Conservation (phyloP, 257 asterid species). For the Leptodermis oblonga region DNA sequence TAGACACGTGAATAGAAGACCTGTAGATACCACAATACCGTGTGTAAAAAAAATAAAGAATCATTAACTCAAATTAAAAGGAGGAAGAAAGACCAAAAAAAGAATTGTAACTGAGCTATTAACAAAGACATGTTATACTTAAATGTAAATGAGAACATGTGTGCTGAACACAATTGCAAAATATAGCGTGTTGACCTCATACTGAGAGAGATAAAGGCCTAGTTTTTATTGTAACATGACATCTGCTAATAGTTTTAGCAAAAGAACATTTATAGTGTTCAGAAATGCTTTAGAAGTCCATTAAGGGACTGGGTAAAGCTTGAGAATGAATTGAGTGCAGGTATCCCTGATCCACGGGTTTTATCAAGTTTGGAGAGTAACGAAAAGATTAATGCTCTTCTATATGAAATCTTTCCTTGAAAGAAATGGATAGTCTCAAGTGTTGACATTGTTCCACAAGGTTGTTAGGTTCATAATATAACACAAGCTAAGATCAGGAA, state of each 20-base stretch:
- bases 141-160: too few species aligned
- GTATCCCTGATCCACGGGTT: not conserved
- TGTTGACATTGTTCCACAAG: not conserved
- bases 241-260: not conserved
- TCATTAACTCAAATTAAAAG: too few species aligned
- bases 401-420: not conserved
- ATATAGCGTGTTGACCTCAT: too few species aligned
- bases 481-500: not conserved
- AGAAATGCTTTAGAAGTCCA: not conserved
- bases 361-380: not conserved
- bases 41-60: too few species aligned
- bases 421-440: not conserved
- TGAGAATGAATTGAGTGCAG: not conserved
- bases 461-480: not conserved
- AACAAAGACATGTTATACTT: too few species aligned
- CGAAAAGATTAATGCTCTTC: not conserved
- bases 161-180: too few species aligned
- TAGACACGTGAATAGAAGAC: too few species aligned
- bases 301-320: not conserved
- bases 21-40: too few species aligned
- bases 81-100: too few species aligned
- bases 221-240: not conserved
- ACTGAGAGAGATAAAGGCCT: too few species aligned
- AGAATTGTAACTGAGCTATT: too few species aligned
- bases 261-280: not conserved